A percentile compares a stretch with the other conserved stretches of the same genome.
Evolutionary conservation across 129 eudicot genomes (phyloP).

Genomic region (Flaveria ramosissima): DNA sequence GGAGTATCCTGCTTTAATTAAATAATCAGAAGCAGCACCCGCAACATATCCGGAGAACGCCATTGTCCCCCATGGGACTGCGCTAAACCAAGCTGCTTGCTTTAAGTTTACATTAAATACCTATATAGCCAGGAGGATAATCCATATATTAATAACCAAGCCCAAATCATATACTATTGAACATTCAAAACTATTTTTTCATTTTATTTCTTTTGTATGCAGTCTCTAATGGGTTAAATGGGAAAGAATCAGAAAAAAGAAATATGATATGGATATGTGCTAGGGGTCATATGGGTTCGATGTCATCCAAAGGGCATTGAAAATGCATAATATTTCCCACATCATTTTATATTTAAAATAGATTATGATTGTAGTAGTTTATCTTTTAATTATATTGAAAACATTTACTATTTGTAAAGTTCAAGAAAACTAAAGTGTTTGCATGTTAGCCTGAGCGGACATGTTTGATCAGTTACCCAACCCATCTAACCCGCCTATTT

Average conservation of each 20-base stretch:
- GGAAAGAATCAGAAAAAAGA: background rate
- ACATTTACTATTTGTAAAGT: background rate
- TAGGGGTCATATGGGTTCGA: background rate
- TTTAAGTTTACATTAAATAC: slow-evolving; percentile 81
- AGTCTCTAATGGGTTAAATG: background rate
- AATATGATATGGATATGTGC: background rate
- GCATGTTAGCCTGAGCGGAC: background rate
- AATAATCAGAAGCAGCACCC: slow-evolving; percentile 79
- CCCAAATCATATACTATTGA: background rate
- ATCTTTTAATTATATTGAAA: background rate
- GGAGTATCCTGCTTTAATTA: slow-evolving; percentile 70
- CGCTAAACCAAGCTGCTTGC: slow-evolving; percentile 99
- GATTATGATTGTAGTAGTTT: background rate
- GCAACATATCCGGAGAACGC: slow-evolving; percentile 90
- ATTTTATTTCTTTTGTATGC: background rate
- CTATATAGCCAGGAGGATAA: slow-evolving; percentile 27
- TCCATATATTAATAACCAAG: background rate
- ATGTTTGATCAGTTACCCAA: background rate
- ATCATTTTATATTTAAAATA: background rate
- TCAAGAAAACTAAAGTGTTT: background rate
- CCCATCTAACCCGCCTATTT: background rate
- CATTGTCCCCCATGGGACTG: slow-evolving; percentile 99
- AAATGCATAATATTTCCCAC: background rate
- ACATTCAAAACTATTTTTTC: background rate
- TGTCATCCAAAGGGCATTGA: background rate